Base-by-base conservation (phyloP, 2,329 filamentous ascomycete species). In the Hymenoscyphus repandus region DNA sequence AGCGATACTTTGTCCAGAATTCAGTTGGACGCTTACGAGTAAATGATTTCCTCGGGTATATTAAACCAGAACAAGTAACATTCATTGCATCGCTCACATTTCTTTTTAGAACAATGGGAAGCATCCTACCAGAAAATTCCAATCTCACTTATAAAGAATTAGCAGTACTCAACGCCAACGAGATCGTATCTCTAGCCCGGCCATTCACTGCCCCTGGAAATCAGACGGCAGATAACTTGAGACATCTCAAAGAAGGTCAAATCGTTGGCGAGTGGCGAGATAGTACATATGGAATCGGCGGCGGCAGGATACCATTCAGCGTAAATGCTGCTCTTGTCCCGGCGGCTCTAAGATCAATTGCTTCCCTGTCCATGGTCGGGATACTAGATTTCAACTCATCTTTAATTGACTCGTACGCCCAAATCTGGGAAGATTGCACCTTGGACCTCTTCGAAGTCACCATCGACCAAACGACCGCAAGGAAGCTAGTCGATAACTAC, bases 251-350 rank as follows among this genome's bases (percentile, higher is more conserved):
- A 51, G 60, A 74, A 0, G 73, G 68, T 6, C 66, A 83, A 53
- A 55, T 72, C 0, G 78, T 83, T 0, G 83, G 82, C 0, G 68
- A 86, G 61, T 86, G 82, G 82, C 72, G 82, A 43, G 82, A 86
- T 55, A 81, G 76, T 13, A 73, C 68, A 1, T 77, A 76, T 45
- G 81, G 83, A 12, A 63, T 85, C 12, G 82, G 78, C 1, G 79
- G 79, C 32, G 82, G 79, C 1, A 72, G 77, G 0, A 79, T 83
- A n/a, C 81, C 82, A 0, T 85, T 81, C 60, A 76, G 85, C 54
- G 81, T 85, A 20, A 86, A 85, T 58, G 78, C 78, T 0, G 82
- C 79, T 1, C 69, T 86, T 0, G 78, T 77, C 0, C 82, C 83
- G 0, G 81, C 82, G 1, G 80, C 78, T 1, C 70, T 86, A 0